phyloP scores from a whole-genome alignment of 2,329 filamentous ascomycete genomes.

The Colletotrichum cordylinicola region DNA sequence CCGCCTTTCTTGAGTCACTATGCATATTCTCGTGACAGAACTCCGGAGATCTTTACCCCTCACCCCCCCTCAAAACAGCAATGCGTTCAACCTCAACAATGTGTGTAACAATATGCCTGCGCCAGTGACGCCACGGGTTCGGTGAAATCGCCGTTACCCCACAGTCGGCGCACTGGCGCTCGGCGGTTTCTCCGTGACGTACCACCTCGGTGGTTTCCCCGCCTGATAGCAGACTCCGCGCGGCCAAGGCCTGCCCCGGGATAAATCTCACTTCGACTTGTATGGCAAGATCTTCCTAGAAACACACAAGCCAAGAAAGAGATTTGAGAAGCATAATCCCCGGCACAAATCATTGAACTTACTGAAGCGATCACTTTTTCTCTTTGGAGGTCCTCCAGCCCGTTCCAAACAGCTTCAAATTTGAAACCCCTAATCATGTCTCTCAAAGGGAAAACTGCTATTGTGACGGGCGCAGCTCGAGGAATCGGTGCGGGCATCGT shows the following conservation, averaged over 20 bases:
- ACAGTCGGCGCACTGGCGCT: not conserved
- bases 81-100: not conserved
- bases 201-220: not conserved
- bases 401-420: not conserved
- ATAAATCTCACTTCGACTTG: not conserved
- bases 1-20: not conserved
- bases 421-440: not conserved
- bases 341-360: not conserved
- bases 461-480: slow-evolving; percentile 9
- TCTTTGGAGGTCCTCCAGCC: not conserved
- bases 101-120: not conserved
- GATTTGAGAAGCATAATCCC: not conserved
- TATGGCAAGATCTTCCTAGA: not conserved
- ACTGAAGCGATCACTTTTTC: not conserved
- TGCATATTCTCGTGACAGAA: not conserved
- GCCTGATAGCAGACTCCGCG: not conserved
- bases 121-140: not conserved
- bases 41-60: slow-evolving; percentile 1
- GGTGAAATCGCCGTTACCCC: not conserved
- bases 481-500: slow-evolving; percentile 66
- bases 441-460: slow-evolving; percentile 1
- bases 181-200: not conserved
- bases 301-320: not conserved
- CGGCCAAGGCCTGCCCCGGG: not conserved
- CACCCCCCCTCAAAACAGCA: not conserved